Percentiles rank a stretch among this genome's conserved stretches.
Conservation (phyloP, 2,329 filamentous ascomycete genomes). For the Trichoderma sp. region DNA sequence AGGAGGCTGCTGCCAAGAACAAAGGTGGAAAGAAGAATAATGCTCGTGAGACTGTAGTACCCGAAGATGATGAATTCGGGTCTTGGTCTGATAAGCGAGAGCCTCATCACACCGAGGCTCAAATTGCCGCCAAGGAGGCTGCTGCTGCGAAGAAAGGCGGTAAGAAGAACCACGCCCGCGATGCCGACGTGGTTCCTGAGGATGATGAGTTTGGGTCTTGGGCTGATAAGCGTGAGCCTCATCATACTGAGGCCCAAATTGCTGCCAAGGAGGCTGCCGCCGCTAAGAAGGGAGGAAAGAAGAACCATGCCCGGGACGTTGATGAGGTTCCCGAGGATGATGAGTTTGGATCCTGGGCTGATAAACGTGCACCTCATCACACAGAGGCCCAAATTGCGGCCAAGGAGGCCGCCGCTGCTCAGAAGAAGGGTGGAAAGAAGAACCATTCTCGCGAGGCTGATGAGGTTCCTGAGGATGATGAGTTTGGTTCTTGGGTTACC, state of each 20-base stretch:
- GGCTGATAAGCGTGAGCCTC: not conserved
- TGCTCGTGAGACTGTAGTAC: too few relatives aligned
- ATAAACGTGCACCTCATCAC: too few relatives aligned
- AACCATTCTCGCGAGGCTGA: not conserved
- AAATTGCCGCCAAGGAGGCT: not conserved
- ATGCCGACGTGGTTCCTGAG: not conserved
- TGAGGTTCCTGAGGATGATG: not conserved
- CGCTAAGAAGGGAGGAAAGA: not conserved
- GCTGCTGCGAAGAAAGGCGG: not conserved
- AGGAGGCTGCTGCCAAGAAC: not conserved
- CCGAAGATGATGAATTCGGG: not conserved
- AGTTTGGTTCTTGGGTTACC: not conserved
- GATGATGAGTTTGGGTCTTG: not conserved
- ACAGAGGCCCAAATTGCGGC: not conserved
- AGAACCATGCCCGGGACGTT: not conserved
- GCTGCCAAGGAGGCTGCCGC: not conserved
- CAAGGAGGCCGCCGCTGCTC: not conserved
- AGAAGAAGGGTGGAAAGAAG: not conserved
- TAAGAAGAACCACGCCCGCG: not conserved
- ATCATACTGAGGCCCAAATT: not conserved
- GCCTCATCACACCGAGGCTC: not conserved
- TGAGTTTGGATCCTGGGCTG: not conserved
- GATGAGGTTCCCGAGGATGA: not conserved
- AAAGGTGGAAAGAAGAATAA: not conserved
- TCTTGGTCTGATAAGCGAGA: too few relatives aligned